These are phyloP conservation scores for Mycena metata DNA, from an alignment of 768 basidiomycete genomes.

Conservation along the genomic window DNA sequence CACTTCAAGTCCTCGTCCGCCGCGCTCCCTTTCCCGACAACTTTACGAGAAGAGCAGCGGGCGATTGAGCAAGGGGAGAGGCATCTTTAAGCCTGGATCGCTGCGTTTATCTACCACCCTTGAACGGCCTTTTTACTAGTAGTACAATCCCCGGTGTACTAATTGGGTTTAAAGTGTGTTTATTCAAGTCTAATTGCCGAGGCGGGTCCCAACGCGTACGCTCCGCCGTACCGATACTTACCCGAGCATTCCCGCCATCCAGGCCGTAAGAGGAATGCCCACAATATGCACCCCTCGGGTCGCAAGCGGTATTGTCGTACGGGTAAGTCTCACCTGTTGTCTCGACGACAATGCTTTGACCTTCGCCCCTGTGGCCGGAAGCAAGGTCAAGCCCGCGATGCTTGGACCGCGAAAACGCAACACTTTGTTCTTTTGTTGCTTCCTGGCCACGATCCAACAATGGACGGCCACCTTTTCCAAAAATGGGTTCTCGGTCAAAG, in stretches of 20 bases:
- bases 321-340: conserved; percentile 6
- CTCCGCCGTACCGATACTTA: conserved; percentile 3
- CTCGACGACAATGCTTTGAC: conserved; percentile 10
- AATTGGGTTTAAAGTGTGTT: conserved; percentile 9
- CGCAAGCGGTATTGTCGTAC: conserved; percentile 7
- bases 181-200: conserved; percentile 17
- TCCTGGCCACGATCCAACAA: no score
- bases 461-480: no score
- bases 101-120: no score
- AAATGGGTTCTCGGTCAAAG: no score
- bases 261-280: conserved; percentile 6
- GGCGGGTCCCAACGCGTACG: background rate
- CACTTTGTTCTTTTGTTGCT: background rate
- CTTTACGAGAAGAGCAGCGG: conserved; percentile 84
- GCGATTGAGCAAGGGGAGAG: conserved; percentile 83
- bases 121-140: no score
- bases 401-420: background rate
- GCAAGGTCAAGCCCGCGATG: background rate
- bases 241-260: conserved; percentile 1
- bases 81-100: no score
- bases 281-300: conserved; percentile 15
- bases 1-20: conserved; percentile 92
- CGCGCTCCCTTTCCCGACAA: conserved; percentile 86
- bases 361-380: conserved; percentile 1
- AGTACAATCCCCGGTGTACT: no score